phyloP scores from a whole-genome alignment of 139 green algal genomes.

The Picochlorum sp. region DNA sequence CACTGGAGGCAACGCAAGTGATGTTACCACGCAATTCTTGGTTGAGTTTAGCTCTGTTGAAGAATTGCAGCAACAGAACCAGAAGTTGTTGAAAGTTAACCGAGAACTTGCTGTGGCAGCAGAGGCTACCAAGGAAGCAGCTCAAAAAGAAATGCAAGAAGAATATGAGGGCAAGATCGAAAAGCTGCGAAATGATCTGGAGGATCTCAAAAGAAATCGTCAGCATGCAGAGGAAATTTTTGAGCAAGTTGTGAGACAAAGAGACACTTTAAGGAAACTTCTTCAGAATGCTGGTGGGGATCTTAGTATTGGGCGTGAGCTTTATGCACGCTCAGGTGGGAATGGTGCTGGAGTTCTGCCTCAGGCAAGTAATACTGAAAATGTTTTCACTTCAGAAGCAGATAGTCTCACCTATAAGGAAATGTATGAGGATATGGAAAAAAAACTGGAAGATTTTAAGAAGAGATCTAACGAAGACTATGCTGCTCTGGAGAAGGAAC shows the following conservation, averaged over 20 bases:
- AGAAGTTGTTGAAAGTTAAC: slow-evolving; percentile 35
- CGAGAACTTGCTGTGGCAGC: slow-evolving; percentile 31
- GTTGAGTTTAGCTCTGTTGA: slow-evolving; percentile 9
- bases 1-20: slow-evolving; percentile 17
- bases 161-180: slow-evolving; percentile 21
- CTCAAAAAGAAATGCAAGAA: slow-evolving; percentile 10
- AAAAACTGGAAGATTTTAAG: slow-evolving; percentile 17
- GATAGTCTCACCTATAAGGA: slow-evolving; percentile 10
- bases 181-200: slow-evolving; percentile 15
- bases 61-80: slow-evolving; percentile 44
- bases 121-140: slow-evolving; percentile 18
- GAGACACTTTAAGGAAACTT: slow-evolving; percentile 38
- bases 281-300: slow-evolving; percentile 23
- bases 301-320: slow-evolving; percentile 6
- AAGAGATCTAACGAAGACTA: slow-evolving; percentile 15
- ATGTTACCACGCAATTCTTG: slow-evolving; percentile 26
- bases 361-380: neutral
- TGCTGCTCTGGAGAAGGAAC: slow-evolving; percentile 18
- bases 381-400: neutral
- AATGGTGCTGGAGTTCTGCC: neutral
- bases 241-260: slow-evolving; percentile 34
- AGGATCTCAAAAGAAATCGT: slow-evolving; percentile 14
- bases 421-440: slow-evolving; percentile 21
- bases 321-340: slow-evolving; percentile 9
- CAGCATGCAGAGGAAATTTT: slow-evolving; percentile 20